Percentiles rank a stretch among this genome's conserved stretches.
phyloP scores from a whole-genome alignment of 2,329 filamentous ascomycete genomes.

The Cercospora beticola region DNA sequence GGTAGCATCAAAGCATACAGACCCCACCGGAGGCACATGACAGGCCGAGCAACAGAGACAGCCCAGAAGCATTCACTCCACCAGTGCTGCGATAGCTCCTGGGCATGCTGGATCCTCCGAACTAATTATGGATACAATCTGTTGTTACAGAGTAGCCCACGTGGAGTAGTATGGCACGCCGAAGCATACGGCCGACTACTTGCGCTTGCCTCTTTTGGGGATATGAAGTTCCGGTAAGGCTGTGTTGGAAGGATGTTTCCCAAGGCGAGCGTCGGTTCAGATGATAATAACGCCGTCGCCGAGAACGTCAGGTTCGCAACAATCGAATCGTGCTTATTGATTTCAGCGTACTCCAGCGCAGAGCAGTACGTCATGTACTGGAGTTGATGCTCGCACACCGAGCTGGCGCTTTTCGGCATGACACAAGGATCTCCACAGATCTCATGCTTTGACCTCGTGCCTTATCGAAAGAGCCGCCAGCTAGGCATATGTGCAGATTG shows the following conservation, averaged over 20 bases:
- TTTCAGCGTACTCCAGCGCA: not conserved
- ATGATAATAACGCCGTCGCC: not conserved
- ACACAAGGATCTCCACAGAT: not conserved
- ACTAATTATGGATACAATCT: not conserved
- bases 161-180: not conserved
- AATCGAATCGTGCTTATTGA: not conserved
- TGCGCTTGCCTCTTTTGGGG: not conserved
- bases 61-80: not conserved
- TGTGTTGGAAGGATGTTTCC: not conserved
- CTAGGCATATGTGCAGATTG: not conserved
- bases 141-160: not conserved
- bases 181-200: not conserved
- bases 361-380: not conserved
- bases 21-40: not conserved
- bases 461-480: not conserved
- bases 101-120: not conserved
- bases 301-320: not conserved
- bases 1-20: not conserved
- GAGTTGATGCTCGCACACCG: not conserved
- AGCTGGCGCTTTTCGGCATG: not conserved
- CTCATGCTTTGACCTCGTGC: not conserved
- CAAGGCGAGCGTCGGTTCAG: not conserved
- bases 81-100: not conserved
- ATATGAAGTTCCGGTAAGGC: not conserved
- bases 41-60: not conserved